phyloP scores from a whole-genome alignment of 345 rosid species.

The Melastoma malabathricum region DNA sequence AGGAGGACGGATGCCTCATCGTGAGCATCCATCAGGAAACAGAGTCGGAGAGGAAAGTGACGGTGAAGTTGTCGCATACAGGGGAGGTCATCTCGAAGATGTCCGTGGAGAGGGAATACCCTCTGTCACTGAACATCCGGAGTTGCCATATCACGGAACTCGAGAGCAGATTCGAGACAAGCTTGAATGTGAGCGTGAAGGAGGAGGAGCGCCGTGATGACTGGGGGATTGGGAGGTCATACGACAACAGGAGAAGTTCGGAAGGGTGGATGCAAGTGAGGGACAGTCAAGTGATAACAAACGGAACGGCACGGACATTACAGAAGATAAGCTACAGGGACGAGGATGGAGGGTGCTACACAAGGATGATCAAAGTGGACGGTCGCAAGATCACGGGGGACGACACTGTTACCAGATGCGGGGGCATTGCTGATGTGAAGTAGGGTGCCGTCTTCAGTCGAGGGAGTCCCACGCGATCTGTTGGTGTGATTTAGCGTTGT shows the following conservation, averaged over 20 bases:
- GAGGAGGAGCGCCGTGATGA: not conserved
- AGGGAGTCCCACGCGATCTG: too few relatives aligned
- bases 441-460: too few relatives aligned
- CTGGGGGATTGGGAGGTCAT: not conserved
- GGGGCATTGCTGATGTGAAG: too few relatives aligned
- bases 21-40: constrained; percentile 5
- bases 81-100: constrained; percentile 3
- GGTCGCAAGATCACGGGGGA: constrained; percentile 4
- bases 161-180: not conserved
- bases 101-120: constrained; percentile 2
- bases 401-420: not conserved
- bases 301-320: constrained; percentile 2
- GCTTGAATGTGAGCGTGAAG: constrained; percentile 6
- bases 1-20: not conserved
- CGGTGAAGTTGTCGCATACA: constrained; percentile 3
- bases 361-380: constrained; percentile 3
- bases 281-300: not conserved
- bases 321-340: constrained; percentile 10
- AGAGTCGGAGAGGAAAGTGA: constrained; percentile 7
- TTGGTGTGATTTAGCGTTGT: too few relatives aligned
- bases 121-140: not conserved
- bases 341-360: constrained; percentile 5
- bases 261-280: constrained; percentile 2
- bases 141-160: not conserved
- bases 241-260: not conserved